Conservation (phyloP, 2,329 filamentous ascomycete genomes). For the Dactylellina cionopaga region DNA sequence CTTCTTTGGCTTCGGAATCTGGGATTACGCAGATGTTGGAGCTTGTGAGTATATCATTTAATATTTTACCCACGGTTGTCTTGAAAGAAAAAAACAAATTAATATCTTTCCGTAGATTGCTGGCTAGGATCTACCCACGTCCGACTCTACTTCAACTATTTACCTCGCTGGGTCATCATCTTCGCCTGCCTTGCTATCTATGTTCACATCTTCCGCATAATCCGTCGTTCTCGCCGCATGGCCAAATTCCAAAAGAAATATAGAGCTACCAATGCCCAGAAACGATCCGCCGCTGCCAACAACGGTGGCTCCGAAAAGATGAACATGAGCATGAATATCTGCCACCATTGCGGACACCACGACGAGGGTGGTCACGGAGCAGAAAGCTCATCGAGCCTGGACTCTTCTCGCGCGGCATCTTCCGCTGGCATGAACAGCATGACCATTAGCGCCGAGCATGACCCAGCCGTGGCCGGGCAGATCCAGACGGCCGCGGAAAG, state of each 20-base stretch:
- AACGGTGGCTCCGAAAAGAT: constrained; percentile 3
- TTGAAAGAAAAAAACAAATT: not conserved
- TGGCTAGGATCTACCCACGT: constrained; percentile 34
- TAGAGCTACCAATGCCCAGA: constrained; percentile 2
- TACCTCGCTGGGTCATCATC: constrained; percentile 47
- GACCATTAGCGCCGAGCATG: too few species aligned
- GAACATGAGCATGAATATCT: not conserved
- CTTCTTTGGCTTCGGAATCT: constrained; percentile 35
- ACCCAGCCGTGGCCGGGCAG: constrained; percentile 18
- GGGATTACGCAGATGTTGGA: constrained; percentile 31
- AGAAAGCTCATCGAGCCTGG: constrained; percentile 5
- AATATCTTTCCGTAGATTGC: constrained; percentile 14
- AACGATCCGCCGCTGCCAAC: not conserved
- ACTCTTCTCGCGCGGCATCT: constrained; percentile 17
- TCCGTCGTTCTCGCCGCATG: constrained; percentile 16
- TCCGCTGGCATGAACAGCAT: not conserved
- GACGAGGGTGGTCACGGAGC: not conserved
- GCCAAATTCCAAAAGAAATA: constrained; percentile 32
- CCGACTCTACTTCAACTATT: constrained; percentile 40
- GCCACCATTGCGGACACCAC: not conserved
- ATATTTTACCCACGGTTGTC: not conserved
- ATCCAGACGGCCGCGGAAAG: constrained; percentile 18
- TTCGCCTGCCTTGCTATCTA: constrained; percentile 25
- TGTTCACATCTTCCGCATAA: constrained; percentile 24
- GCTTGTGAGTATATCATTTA: constrained; percentile 24